Base-by-base conservation (phyloP, 106 monocot species). In the Allium cepa region DNA sequence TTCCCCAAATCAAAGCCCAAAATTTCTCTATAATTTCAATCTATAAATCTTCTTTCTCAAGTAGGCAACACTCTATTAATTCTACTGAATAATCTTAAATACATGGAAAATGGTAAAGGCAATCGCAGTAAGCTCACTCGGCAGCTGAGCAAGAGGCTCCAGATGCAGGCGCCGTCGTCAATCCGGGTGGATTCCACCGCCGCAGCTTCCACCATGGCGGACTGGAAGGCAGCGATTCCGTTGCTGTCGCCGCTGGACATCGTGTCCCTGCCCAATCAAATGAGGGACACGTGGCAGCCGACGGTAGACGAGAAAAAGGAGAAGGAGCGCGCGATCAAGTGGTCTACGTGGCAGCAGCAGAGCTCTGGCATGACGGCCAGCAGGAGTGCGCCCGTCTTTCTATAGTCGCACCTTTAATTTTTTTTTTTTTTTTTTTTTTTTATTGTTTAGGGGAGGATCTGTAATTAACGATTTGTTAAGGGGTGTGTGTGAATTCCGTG, bases 141-240 rank as follows among this genome's bases (percentile, higher is more conserved):
- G 2, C 59, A 59, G 59, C 59, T 15, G 17, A 59, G 59, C 59
- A 15, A 22, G 56, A 36, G 36, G 53, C 59, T 59, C 18, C 59
- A 59, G 59, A 59, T 59, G 59, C 59, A 59, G 17, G 59, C 59
- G 59, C 59, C 59, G 59, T 59, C 59, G 18, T 59, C 59, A 13
- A 59, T 59, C 59, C 17, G 15, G 2, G 59, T 59, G 59, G 59
- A 9, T 22, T 22, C 59, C 59, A 10, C 59, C 9, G 9, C 59
- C 14, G 59, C 59, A 9, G 59, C 59, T 9, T 15, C 14, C n/a
- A 4, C 0, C 59, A 22, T 59, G 59, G 59, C 59, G 59, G 59
- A 59, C 14, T 59, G 59, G 59, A 59, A 59, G 17, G 59, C 22
- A 8, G 59, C 59, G 59, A 59, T 59, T 7, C 59, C 59, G 14